phyloP scores from a whole-genome alignment of 352 stramenopile species.

The Pythium aristosporum region DNA sequence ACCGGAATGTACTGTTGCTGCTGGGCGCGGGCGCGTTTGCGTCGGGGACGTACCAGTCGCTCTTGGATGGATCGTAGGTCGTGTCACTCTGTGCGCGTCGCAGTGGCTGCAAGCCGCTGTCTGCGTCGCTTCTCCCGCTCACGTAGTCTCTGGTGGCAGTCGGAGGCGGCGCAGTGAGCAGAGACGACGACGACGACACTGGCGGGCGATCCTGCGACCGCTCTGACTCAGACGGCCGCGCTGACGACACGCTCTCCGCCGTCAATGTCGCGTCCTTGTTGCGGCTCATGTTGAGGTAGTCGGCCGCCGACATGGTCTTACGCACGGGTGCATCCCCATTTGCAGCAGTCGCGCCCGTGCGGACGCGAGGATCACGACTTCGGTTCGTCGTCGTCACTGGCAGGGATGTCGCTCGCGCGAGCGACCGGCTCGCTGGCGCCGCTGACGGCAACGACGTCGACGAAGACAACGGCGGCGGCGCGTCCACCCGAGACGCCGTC shows the following conservation, averaged over 20 bases:
- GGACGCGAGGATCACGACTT: conserved; percentile 20
- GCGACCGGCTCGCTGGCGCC: conserved; percentile 1
- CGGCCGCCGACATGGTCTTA: conserved; percentile 24
- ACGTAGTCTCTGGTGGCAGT: not conserved
- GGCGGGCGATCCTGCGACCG: conserved; percentile 1
- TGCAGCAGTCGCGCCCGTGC: not conserved
- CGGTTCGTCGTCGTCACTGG: conserved; percentile 25
- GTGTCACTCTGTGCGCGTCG: conserved; percentile 13
- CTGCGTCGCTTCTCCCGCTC: not conserved
- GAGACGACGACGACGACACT: conserved; percentile 2
- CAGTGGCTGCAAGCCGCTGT: not conserved
- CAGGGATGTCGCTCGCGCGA: conserved; percentile 12
- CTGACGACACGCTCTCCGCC: not conserved
- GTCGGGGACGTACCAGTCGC: not conserved
- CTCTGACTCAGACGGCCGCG: not conserved
- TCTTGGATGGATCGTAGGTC: not conserved
- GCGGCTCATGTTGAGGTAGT: conserved; percentile 26
- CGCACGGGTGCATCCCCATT: conserved; percentile 1
- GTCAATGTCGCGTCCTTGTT: conserved; percentile 10
- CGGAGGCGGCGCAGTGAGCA: not conserved
- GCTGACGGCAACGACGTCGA: not conserved
- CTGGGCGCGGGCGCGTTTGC: not conserved
- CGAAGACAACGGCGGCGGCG: not conserved
- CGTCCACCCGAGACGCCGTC: not conserved
- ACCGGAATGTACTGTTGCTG: not conserved